phyloP scores from a whole-genome alignment of 2,329 filamentous ascomycete species.

The Diatrype stigma region DNA sequence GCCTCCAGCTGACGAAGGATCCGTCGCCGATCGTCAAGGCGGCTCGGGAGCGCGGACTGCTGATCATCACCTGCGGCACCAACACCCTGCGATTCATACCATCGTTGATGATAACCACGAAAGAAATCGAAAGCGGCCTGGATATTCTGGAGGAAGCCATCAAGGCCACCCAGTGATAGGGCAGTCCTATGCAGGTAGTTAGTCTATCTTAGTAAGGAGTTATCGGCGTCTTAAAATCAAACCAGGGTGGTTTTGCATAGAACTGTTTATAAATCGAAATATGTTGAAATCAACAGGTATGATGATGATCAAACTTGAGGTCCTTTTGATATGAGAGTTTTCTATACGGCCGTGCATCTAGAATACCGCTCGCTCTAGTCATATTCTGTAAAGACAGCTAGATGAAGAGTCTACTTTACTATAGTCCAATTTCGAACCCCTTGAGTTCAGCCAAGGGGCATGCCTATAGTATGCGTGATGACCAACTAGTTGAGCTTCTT shows the following conservation, averaged over 20 bases:
- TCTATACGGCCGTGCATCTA: no score
- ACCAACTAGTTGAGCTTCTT: no score
- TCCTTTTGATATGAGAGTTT: no score
- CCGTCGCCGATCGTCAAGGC: constrained; percentile 74
- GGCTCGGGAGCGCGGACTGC: constrained; percentile 77
- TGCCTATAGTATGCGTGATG: no score
- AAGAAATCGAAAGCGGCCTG: constrained; percentile 76
- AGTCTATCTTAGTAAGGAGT: not conserved
- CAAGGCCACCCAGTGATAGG: constrained; percentile 30
- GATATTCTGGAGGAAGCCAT: constrained; percentile 69
- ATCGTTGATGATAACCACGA: constrained; percentile 72
- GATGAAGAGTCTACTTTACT: no score
- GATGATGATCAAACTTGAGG: no score
- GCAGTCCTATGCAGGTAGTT: not conserved
- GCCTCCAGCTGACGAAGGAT: constrained; percentile 75
- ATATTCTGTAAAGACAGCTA: no score
- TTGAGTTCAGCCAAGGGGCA: no score
- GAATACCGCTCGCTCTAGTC: no score
- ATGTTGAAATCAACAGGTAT: not conserved
- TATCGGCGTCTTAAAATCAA: not conserved
- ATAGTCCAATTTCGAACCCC: no score
- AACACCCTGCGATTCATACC: constrained; percentile 93
- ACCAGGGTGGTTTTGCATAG: not conserved
- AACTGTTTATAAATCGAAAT: not conserved
- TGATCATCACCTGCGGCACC: constrained; percentile 88